Conservation (phyloP, 306 rosid species). For the Ormosia emarginata region DNA sequence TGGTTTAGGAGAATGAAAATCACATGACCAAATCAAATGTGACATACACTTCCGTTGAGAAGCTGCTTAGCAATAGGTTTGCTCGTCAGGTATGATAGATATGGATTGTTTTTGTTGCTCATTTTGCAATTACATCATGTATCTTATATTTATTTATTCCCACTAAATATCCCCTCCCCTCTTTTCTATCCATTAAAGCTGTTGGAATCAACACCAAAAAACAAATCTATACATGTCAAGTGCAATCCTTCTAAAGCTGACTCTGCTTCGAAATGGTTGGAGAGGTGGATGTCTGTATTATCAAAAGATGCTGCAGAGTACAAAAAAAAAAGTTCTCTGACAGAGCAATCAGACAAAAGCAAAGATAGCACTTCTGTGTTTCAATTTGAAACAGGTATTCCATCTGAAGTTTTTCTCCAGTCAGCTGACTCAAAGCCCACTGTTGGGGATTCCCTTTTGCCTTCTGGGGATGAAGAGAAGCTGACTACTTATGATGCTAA, state of each 20-base stretch:
- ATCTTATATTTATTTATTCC: background rate
- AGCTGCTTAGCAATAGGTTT: constrained; percentile 74
- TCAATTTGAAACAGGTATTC: constrained; percentile 35
- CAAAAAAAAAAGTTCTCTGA: constrained; percentile 17
- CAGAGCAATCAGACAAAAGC: constrained; percentile 42
- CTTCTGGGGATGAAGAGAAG: constrained; percentile 54
- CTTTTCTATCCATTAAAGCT: constrained; percentile 40
- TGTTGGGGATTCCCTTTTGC: constrained; percentile 34
- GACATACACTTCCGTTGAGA: constrained; percentile 50
- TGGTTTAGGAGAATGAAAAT: constrained; percentile 54
- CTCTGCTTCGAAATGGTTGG: constrained; percentile 98
- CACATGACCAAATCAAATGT: constrained; percentile 31
- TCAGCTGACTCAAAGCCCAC: constrained; percentile 39
- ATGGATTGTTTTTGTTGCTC: background rate
- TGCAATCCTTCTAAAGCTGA: constrained; percentile 80
- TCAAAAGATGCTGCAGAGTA: constrained; percentile 38
- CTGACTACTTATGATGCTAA: constrained; percentile 35
- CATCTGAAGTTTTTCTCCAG: constrained; percentile 37
- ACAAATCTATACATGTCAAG: constrained; percentile 61
- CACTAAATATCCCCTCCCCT: constrained; percentile 10
- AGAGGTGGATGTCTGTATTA: constrained; percentile 84
- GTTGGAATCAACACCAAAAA: constrained; percentile 72
- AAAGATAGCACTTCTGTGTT: constrained; percentile 25
- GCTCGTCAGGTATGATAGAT: constrained; percentile 66
- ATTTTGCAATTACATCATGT: constrained; percentile 1